phyloP scores from a whole-genome alignment of 371 early-diverging fungal genomes.

The Vairimorpha necatrix region DNA sequence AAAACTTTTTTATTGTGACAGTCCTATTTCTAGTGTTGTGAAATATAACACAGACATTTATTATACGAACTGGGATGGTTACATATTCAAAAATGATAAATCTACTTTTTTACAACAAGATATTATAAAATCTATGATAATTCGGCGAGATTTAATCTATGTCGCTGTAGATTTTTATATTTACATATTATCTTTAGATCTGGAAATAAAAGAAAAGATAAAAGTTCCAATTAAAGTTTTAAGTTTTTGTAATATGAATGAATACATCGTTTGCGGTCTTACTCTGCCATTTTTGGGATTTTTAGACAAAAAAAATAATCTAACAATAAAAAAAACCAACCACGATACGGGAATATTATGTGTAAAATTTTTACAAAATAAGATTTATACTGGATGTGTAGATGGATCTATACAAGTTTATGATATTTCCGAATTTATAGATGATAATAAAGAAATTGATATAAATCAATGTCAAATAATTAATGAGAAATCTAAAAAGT shows the following conservation, averaged over 20 bases:
- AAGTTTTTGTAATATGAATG: slow-evolving; percentile 7
- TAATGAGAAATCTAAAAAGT: slow-evolving; percentile 14
- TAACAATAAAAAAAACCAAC: background rate
- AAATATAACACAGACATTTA: background rate
- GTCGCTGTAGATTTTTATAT: slow-evolving; percentile 20
- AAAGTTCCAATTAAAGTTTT: slow-evolving; percentile 27
- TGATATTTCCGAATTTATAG: background rate
- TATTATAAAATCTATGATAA: background rate
- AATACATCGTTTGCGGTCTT: slow-evolving; percentile 22
- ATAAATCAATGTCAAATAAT: background rate
- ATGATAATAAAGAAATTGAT: background rate
- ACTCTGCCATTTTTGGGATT: background rate
- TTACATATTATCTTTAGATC: slow-evolving; percentile 9
- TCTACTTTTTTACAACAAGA: background rate
- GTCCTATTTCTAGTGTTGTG: background rate
- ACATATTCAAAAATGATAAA: background rate
- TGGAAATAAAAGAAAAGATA: slow-evolving; percentile 13
- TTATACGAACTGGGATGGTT: slow-evolving; percentile 1
- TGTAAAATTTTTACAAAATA: background rate
- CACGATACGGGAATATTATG: slow-evolving; percentile 38
- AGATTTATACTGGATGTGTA: slow-evolving; percentile 33
- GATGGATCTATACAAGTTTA: slow-evolving; percentile 31
- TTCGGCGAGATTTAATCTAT: slow-evolving; percentile 2
- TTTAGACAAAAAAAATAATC: background rate
- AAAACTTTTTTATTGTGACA: background rate